These are phyloP conservation scores for Talinum fruticosum DNA, from an alignment of 148 eudicot genomes.

Conservation along the genomic window DNA sequence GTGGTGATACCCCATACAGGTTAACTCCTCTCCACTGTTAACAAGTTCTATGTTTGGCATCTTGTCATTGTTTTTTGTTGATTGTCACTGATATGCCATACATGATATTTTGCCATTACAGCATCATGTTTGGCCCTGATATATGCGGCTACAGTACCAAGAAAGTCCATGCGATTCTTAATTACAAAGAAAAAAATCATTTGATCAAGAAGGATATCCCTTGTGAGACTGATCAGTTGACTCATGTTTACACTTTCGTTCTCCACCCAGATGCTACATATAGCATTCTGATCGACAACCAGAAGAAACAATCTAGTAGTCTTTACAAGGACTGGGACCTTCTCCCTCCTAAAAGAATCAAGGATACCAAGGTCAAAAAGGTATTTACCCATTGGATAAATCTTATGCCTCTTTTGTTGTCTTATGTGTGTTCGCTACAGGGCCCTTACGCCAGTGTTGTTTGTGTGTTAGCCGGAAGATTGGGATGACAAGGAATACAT, in stretches of 20 bases:
- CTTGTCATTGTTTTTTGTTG: background rate
- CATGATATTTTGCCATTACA: constrained; percentile 33
- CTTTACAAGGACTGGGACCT: constrained; percentile 81
- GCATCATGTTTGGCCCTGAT: constrained; percentile 98
- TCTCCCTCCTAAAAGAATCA: constrained; percentile 81
- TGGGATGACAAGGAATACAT: constrained; percentile 97
- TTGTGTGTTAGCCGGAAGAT: constrained; percentile 72
- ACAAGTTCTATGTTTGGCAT: background rate
- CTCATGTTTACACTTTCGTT: constrained; percentile 88
- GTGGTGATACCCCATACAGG: constrained; percentile 96
- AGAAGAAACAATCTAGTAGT: constrained; percentile 84
- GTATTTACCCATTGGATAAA: constrained; percentile 23
- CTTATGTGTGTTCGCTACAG: background rate
- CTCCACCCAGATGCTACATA: constrained; percentile 96
- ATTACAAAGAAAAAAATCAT: constrained; percentile 67
- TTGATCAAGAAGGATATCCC: constrained; percentile 95
- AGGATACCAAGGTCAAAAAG: constrained; percentile 95
- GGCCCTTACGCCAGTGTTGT: constrained; percentile 4
- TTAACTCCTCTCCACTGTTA: constrained; percentile 1
- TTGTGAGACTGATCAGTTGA: constrained; percentile 91
- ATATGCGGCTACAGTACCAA: constrained; percentile 94
- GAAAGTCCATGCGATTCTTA: constrained; percentile 89
- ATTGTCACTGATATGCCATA: constrained; percentile 6
- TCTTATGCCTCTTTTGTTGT: background rate
- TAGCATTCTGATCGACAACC: constrained; percentile 85